Base-by-base conservation (phyloP, 2,329 filamentous ascomycete species). In the Thyridium curvatum region DNA sequence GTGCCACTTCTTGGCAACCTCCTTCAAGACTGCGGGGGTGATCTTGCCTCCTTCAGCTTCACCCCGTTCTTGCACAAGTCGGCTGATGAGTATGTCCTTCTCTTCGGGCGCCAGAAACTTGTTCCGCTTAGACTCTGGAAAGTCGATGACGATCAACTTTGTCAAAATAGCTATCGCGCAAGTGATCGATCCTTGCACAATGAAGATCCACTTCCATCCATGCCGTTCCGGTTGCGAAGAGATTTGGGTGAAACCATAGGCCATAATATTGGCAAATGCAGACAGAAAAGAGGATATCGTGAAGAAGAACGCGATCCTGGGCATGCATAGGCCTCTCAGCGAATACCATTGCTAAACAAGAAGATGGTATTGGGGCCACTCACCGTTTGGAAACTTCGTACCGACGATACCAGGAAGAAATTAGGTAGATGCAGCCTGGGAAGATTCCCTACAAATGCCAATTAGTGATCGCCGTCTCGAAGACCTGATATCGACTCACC, bases 161-260 rank as follows among this genome's bases (percentile, higher is more conserved):
- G 51, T 45, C 16, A 46, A 40, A 39, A 56, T 39, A 2, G 51
- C 53, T 7, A 55, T 38, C 16, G 47, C 44, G 6, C 54, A 49
- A 17, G 60, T 61, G 5, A 58, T 42, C 7, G 60, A 43, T 2
- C 66, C 66, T 45, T 69, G 64, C 32, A 63, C 52, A 39, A 68
- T 65, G 45, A 71, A 72, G 4, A 69, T 52, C 68, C 68, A 72
- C 41, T 66, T 52, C 69, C 68, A 72, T 4, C 69, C 68, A 12
- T 58, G 53, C 14, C 72, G 58, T 2, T 62, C 64, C 34, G 58
- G 59, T 15, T 52, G 54, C 6, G 62, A 64, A 21, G 71, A 64
- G 30, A 72, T 59, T n/a, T 64, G 60, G 8, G 62, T 59, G 18
- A 52, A 28, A 15, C 45, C 49, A 8, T 48, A 36, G 14, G 49